Evolutionary conservation across 2,329 filamentous ascomycete species (phyloP).

Genomic region (Daldinia sp.): DNA sequence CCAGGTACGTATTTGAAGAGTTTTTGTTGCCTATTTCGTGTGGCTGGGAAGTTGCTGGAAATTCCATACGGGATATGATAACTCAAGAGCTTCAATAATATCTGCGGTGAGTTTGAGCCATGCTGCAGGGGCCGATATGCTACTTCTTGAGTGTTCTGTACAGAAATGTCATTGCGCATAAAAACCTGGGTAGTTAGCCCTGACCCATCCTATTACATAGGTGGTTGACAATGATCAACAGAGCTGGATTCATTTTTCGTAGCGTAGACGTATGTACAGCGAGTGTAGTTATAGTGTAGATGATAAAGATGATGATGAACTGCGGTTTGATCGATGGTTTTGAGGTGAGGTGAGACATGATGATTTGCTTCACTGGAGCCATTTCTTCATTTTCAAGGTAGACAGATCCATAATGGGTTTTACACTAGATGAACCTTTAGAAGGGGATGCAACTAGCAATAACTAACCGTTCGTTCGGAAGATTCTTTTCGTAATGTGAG

Average conservation of each 20-base stretch:
- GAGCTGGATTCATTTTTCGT: slow-evolving; percentile 27
- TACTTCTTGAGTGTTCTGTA: slow-evolving; percentile 25
- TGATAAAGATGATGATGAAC: not conserved
- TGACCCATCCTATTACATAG: slow-evolving; percentile 11
- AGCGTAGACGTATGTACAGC: slow-evolving; percentile 3
- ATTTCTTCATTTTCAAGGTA: slow-evolving; percentile 10
- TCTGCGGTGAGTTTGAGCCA: slow-evolving; percentile 30
- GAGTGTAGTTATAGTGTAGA: too few relatives aligned
- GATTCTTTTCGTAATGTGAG: slow-evolving; percentile 37
- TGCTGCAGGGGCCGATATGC: slow-evolving; percentile 28
- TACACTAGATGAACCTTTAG: slow-evolving; percentile 3
- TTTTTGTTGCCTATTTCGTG: slow-evolving; percentile 2
- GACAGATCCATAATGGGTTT: not conserved
- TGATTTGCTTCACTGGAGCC: slow-evolving; percentile 28
- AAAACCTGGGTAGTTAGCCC: slow-evolving; percentile 14
- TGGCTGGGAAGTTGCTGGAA: slow-evolving; percentile 31
- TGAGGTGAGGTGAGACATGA: slow-evolving; percentile 21
- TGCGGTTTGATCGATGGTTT: slow-evolving; percentile 32
- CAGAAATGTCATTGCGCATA: slow-evolving; percentile 37
- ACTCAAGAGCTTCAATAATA: slow-evolving; percentile 23
- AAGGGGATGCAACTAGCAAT: not conserved
- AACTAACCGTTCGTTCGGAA: slow-evolving; percentile 23
- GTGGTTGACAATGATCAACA: slow-evolving; percentile 40
- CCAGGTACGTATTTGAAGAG: slow-evolving; percentile 6
- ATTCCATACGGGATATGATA: slow-evolving; percentile 11